These are phyloP conservation scores for Ustilago cynodontis DNA, from an alignment of 1,284 basidiomycete genomes.

Conservation along the genomic window DNA sequence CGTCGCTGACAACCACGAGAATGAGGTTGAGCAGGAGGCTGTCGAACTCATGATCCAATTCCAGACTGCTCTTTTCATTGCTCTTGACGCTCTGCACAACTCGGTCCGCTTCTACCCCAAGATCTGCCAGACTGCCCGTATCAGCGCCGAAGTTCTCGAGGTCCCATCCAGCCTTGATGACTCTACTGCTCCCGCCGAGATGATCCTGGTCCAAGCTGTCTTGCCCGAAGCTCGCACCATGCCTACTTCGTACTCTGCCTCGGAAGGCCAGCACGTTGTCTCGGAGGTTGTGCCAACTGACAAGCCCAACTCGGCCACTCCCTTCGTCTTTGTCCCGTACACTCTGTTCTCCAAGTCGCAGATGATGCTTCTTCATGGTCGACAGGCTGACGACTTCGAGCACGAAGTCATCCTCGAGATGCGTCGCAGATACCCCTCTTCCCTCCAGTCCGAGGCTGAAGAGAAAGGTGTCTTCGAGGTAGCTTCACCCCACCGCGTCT, in stretches of 20 bases:
- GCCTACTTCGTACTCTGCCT: constrained; percentile 62
- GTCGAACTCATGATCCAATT: constrained; percentile 72
- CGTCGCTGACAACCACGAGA: constrained; percentile 45
- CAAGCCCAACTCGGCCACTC: constrained; percentile 71
- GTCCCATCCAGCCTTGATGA: constrained; percentile 71
- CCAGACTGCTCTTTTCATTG: constrained; percentile 72
- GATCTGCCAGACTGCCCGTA: constrained; percentile 70
- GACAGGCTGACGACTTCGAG: constrained; percentile 70
- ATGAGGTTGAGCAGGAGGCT: constrained; percentile 54
- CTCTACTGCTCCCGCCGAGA: constrained; percentile 65
- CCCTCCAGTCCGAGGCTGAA: constrained; percentile 59
- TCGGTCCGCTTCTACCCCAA: constrained; percentile 72
- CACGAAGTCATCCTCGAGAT: constrained; percentile 70
- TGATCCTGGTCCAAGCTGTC: constrained; percentile 73
- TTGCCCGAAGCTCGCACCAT: constrained; percentile 70
- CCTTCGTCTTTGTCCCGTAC: constrained; percentile 74
- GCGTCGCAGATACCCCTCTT: constrained; percentile 68
- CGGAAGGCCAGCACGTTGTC: constrained; percentile 65
- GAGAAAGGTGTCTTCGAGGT: constrained; percentile 39
- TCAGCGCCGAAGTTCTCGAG: constrained; percentile 73
- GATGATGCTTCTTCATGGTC: constrained; percentile 71
- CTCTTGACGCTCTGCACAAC: constrained; percentile 72
- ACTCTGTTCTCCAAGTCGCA: constrained; percentile 73
- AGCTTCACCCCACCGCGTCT: background rate
- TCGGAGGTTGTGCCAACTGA: constrained; percentile 66